phyloP scores from a whole-genome alignment of 495 filamentous ascomycete species.

The Penicillium lividum region DNA sequence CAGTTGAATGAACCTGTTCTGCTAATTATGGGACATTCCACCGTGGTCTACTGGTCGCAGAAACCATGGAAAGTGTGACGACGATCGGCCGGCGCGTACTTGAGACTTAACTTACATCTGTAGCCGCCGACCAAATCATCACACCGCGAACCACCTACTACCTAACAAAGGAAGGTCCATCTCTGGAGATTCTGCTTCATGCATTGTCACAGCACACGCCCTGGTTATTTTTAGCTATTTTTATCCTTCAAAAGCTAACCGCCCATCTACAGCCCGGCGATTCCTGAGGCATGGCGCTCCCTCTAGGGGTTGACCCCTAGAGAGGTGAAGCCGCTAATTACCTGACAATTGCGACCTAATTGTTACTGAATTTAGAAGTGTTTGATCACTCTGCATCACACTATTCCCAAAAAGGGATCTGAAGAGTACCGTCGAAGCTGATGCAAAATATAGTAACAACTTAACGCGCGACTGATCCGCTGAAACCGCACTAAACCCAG shows the following conservation, averaged over 20 bases:
- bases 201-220: conserved; percentile 20
- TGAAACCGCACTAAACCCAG: conserved; percentile 41
- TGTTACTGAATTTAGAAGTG: conserved; percentile 46
- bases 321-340: conserved; percentile 28
- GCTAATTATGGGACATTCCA: conserved; percentile 32
- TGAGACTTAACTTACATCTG: conserved; percentile 24
- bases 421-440: conserved; percentile 30
- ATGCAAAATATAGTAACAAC: conserved; percentile 50
- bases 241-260: conserved; percentile 11
- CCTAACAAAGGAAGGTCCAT: not conserved
- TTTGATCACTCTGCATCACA: conserved; percentile 25
- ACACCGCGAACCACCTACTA: conserved; percentile 12
- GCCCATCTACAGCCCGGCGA: conserved; percentile 20
- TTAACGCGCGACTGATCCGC: conserved; percentile 45
- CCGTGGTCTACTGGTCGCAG: conserved; percentile 2
- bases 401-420: conserved; percentile 33
- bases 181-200: conserved; percentile 6
- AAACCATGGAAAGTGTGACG: conserved; percentile 14
- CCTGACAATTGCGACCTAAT: conserved; percentile 29
- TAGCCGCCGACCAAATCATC: conserved; percentile 30
- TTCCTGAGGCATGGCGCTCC: conserved; percentile 27
- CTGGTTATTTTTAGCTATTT: conserved; percentile 29
- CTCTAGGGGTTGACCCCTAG: conserved; percentile 1
- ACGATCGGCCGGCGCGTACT: conserved; percentile 29
- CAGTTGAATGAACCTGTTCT: conserved; percentile 10